Evolutionary conservation across 345 rosid genomes (phyloP).

Genomic region (Rhizophora mangle): DNA sequence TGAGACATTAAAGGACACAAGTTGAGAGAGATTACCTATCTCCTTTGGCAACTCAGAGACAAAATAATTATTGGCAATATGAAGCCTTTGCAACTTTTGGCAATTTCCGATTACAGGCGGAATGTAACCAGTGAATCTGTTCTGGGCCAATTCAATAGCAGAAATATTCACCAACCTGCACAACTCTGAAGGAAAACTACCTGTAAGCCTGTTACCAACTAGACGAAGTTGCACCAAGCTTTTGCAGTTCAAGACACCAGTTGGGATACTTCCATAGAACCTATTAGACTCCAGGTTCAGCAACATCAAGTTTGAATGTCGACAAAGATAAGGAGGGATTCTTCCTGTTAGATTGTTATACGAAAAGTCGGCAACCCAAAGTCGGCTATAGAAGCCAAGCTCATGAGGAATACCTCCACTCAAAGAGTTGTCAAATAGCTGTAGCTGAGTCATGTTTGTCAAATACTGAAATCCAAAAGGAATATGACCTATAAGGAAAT

Average conservation of each 20-base stretch:
- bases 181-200: constrained; percentile 59
- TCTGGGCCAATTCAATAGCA: constrained; percentile 69
- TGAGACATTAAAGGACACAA: constrained; percentile 71
- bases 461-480: constrained; percentile 62
- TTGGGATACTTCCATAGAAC: constrained; percentile 68
- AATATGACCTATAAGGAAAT: constrained; percentile 55
- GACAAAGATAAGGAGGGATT: constrained; percentile 69
- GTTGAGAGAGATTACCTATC: constrained; percentile 55
- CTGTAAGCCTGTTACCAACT: constrained; percentile 64
- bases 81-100: constrained; percentile 61
- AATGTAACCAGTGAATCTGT: constrained; percentile 59
- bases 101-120: constrained; percentile 57
- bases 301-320: constrained; percentile 56
- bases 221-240: constrained; percentile 66
- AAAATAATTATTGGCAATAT: constrained; percentile 61
- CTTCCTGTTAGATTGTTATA: constrained; percentile 55
- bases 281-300: constrained; percentile 70
- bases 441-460: constrained; percentile 50
- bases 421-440: constrained; percentile 69
- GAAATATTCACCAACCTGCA: constrained; percentile 63
- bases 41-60: constrained; percentile 55
- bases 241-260: constrained; percentile 53
- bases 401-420: constrained; percentile 64
- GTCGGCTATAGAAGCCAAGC: constrained; percentile 51
- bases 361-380: constrained; percentile 65